Evolutionary conservation across 1,139 yeast genomes (phyloP), one percentile per base, ranked within the genome.

Genomic region (Candida sp.): DNA sequence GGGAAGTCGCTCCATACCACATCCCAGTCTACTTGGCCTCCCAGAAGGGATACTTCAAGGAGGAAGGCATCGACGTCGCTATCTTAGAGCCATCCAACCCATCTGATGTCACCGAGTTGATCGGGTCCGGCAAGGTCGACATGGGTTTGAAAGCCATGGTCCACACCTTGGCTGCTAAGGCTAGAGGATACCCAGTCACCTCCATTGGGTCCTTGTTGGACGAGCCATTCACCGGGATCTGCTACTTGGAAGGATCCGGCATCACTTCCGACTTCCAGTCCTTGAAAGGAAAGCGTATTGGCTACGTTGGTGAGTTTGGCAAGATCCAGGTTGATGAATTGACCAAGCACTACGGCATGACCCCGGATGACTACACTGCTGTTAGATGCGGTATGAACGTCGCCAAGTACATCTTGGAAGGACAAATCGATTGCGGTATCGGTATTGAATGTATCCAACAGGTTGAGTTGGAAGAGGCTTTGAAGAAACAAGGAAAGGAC

Each of bases 131-230:
- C 23, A 81, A 81, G 58, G 72, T 80, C 49, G 85, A 81, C 62
- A 80, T 81, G 83, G 86, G 86, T 12, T 69, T 81, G 56, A 81
- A 81, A 63, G 86, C 86, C 42, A 81, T 81, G 86, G 81, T 81
- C 56, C 86, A 81, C 58, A 81, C 86, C 3, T 69, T 81, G 57
- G 86, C 86, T 52, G 85, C 85, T 23, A 81, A 80, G 62, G 86
- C 86, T 17, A 73, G 85, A 55, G 85, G 85, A 4, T 81, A 70
- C 63, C 84, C 84, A 26, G 84, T 81, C 30, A 81, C 84, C 28
- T 78, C 85, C 8, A 77, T 81, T 54, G 86, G 80, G 1, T 80
- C 85, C 3, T 67, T 81, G 47, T 70, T 81, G 56, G 85, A 81
- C 57, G 86, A 81, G 58, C 86, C 85, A 11, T 81, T 81, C 63